Base-by-base conservation (phyloP, 805 yeast genomes). In the Starmerella khaoyaiensis region DNA sequence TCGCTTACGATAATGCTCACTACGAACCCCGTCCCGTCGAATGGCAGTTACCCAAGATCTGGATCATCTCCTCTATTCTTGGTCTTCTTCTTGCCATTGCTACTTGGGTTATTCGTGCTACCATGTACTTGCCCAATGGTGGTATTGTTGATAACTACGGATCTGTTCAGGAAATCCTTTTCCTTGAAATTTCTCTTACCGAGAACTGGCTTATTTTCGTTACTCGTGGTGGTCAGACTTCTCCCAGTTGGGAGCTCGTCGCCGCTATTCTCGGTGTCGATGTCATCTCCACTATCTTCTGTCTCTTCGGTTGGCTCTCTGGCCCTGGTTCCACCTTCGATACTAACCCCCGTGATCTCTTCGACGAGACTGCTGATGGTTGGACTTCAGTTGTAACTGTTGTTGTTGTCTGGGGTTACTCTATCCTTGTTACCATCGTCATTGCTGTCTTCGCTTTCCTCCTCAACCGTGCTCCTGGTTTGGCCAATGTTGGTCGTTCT, bases 171-270 rank as follows among this genome's bases (percentile, higher is more conserved):
- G 93, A 93, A 79, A 76, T 83, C 58, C 71, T 83, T 65, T 83
- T 83, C 81, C 76, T 83, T 67, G 83, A 83, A 71, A 79, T 83
- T 62, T 79, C 94, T 44, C 75, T 83, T 64, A 83, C 95, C 66
- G 94, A 83, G 72, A 83, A 83, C 72, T 83, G 95, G 95, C 75
- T 83, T 67, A 83, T 83, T 71, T 83, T 83, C 80, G 73, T 83
- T 59, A 83, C 95, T 59, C 79, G 95, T 73, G 94, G 94, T 63
- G 94, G 94, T 70, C 93, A 93, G 65, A 83, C 86, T 81, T 76
- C 86, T 87, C 95, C 95, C 71, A 79, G 93, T 35, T 83, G 94
- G 94, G 94, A 83, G 74, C 77, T 83, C 66, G 61, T 87, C 56
- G 90, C 84, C 72, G 95, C 95, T 61, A 93, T 83, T 57, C 71